A percentile compares a stretch with the other conserved stretches of the same genome.
These are phyloP conservation scores for Daedalea quercina DNA, from an alignment of 768 basidiomycete genomes.

Conservation along the genomic window DNA sequence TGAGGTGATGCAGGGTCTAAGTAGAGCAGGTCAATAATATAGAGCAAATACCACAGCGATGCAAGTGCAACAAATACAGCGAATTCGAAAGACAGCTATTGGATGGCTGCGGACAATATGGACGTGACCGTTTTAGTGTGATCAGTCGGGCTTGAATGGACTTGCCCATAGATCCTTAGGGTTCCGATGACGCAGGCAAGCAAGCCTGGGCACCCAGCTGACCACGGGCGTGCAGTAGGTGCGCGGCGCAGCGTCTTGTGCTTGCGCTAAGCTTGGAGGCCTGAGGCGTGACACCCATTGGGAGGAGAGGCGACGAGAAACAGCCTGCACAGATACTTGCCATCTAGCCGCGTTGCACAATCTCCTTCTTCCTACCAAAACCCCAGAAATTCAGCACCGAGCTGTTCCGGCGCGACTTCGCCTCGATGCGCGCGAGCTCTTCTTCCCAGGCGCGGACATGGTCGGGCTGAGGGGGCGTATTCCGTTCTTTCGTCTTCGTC, in stretches of 20 bases:
- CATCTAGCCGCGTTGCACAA: slow-evolving; percentile 6
- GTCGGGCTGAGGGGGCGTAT: slow-evolving; percentile 26
- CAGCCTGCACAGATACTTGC: too few species aligned
- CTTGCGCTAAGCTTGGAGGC: too few species aligned
- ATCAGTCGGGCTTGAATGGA: background rate
- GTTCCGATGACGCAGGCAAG: too few species aligned
- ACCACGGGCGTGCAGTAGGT: too few species aligned
- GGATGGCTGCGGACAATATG: background rate
- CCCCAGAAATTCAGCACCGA: slow-evolving; percentile 25
- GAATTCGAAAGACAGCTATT: background rate
- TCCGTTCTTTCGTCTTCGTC: slow-evolving; percentile 21
- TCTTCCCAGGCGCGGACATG: slow-evolving; percentile 62
- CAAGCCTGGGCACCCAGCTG: too few species aligned
- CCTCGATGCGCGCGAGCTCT: slow-evolving; percentile 67
- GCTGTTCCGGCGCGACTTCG: slow-evolving; percentile 41
- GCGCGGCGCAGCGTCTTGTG: too few species aligned
- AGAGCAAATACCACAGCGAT: background rate
- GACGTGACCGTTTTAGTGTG: background rate
- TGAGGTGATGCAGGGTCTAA: background rate
- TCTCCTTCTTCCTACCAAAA: slow-evolving; percentile 6
- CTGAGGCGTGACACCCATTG: too few species aligned
- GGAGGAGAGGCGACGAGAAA: too few species aligned
- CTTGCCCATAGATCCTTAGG: too few species aligned
- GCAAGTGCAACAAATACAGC: background rate
- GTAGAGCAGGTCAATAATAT: background rate